A percentile compares a stretch with the other conserved stretches of the same genome.
phyloP scores from a whole-genome alignment of 164 flowering plant species.

The Malania oleifera region DNA sequence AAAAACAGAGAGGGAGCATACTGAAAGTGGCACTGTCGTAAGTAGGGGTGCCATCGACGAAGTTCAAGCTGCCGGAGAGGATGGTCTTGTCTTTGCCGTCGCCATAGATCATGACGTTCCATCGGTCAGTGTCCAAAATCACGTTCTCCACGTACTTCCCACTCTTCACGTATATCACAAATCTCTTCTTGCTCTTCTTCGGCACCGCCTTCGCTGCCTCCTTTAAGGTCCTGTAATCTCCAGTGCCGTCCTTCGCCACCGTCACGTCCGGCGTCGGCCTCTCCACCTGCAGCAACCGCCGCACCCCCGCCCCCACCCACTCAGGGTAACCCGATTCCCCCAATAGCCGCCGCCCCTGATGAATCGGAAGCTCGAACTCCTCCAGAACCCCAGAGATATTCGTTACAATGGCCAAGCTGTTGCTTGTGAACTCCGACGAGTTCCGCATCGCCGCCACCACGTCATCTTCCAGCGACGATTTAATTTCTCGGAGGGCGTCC shows the following conservation, averaged over 20 bases:
- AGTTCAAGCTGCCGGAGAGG: conserved; percentile 11
- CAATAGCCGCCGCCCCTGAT: conserved; percentile 1
- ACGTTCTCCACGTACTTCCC: conserved; percentile 16
- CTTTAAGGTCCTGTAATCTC: conserved; percentile 14
- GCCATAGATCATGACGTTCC: conserved; percentile 23
- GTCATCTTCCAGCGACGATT: conserved; percentile 13
- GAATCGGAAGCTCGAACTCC: conserved; percentile 16
- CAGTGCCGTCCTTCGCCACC: conserved; percentile 24
- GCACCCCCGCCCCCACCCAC: neutral
- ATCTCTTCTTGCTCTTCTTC: conserved; percentile 3
- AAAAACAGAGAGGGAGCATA: too few species aligned
- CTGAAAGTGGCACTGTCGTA: conserved; percentile 1
- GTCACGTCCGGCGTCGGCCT: neutral
- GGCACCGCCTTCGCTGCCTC: conserved; percentile 20
- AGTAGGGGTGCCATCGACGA: conserved; percentile 4
- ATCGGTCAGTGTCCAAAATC: neutral
- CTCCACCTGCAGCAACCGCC: neutral
- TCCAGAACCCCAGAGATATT: conserved; percentile 21
- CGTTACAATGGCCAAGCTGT: conserved; percentile 38
- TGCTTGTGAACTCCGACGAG: conserved; percentile 29
- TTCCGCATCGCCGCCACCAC: conserved; percentile 19
- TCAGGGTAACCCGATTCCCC: neutral
- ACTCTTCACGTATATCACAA: conserved; percentile 17
- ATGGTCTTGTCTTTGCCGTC: conserved; percentile 21
- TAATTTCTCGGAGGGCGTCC: conserved; percentile 54